A percentile compares a stretch with the other conserved stretches of the same genome.
phyloP scores from a whole-genome alignment of 352 stramenopile species.

The Phytophthora melonis region DNA sequence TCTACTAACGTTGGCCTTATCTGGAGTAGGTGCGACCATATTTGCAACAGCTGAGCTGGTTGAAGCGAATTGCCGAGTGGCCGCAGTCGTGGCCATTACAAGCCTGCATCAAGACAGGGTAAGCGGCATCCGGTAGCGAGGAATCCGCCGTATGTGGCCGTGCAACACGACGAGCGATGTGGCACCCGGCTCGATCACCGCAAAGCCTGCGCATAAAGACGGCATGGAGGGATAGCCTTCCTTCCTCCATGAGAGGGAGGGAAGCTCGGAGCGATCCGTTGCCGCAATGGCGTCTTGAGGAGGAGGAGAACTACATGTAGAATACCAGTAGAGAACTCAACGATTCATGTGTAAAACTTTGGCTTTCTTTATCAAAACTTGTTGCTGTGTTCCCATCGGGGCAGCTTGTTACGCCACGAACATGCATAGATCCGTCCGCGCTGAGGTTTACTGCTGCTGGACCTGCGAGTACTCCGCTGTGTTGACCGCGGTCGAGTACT shows the following conservation, averaged over 20 bases:
- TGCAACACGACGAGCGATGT: background rate
- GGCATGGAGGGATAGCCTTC: background rate
- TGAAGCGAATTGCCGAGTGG: slow-evolving; percentile 20
- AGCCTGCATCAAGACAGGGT: background rate
- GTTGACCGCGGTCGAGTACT: slow-evolving; percentile 25
- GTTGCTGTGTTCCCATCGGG: too few species aligned
- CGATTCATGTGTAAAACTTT: too few species aligned
- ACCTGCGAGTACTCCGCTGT: background rate
- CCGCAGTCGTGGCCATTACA: background rate
- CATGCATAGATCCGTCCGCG: too few species aligned
- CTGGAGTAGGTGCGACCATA: too few species aligned
- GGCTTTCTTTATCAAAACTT: too few species aligned
- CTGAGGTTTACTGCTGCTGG: background rate
- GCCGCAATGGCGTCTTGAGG: too few species aligned
- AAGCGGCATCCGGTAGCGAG: slow-evolving; percentile 7
- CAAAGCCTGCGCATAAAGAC: too few species aligned
- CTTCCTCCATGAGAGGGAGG: background rate
- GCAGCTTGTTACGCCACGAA: too few species aligned
- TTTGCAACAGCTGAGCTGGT: background rate
- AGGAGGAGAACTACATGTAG: too few species aligned
- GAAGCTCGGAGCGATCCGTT: too few species aligned
- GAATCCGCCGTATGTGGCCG: slow-evolving; percentile 3
- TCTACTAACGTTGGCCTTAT: too few species aligned
- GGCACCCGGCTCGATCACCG: background rate
- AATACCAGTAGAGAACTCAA: too few species aligned